A percentile compares a stretch with the other conserved stretches of the same genome.
Evolutionary conservation across 1,139 yeast species (phyloP).

Genomic region (Saccharomyces pastorianus): DNA sequence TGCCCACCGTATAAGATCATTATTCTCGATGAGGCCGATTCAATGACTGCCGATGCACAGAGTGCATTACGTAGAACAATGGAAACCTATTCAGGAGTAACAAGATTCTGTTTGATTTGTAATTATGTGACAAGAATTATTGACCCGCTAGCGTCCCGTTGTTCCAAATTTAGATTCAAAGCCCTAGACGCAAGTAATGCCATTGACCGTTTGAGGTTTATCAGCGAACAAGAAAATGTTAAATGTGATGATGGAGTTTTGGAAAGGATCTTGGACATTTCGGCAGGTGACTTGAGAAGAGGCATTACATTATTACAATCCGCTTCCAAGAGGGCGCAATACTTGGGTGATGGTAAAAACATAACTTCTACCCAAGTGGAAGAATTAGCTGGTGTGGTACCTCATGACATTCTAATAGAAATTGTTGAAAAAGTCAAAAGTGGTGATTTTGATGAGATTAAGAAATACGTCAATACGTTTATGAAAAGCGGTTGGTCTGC

Average conservation of each 20-base stretch:
- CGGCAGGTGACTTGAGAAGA: constrained; percentile 86
- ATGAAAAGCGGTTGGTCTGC: constrained; percentile 83
- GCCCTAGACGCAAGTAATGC: constrained; percentile 69
- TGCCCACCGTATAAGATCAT: constrained; percentile 89
- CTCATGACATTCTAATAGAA: constrained; percentile 42
- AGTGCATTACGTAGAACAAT: constrained; percentile 90
- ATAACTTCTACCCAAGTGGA: constrained; percentile 36
- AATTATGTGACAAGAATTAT: constrained; percentile 93
- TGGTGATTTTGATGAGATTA: constrained; percentile 38
- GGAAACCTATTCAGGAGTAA: constrained; percentile 88
- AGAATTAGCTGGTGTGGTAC: constrained; percentile 84
- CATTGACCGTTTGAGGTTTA: constrained; percentile 51
- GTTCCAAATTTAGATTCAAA: constrained; percentile 88
- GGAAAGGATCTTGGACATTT: constrained; percentile 53
- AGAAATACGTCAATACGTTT: constrained; percentile 44
- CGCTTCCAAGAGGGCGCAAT: constrained; percentile 53
- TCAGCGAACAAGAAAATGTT: constrained; percentile 45
- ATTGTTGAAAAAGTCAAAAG: constrained; percentile 36
- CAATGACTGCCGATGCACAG: constrained; percentile 98
- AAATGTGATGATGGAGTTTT: constrained; percentile 44
- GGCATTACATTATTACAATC: constrained; percentile 90
- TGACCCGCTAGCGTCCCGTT: constrained; percentile 91
- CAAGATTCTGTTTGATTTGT: constrained; percentile 89
- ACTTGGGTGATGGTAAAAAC: constrained; percentile 13
- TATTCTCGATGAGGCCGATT: constrained; percentile 91